These are phyloP conservation scores for Alternaria tenuissima DNA, from an alignment of 2,329 filamentous ascomycete genomes.

Conservation along the genomic window DNA sequence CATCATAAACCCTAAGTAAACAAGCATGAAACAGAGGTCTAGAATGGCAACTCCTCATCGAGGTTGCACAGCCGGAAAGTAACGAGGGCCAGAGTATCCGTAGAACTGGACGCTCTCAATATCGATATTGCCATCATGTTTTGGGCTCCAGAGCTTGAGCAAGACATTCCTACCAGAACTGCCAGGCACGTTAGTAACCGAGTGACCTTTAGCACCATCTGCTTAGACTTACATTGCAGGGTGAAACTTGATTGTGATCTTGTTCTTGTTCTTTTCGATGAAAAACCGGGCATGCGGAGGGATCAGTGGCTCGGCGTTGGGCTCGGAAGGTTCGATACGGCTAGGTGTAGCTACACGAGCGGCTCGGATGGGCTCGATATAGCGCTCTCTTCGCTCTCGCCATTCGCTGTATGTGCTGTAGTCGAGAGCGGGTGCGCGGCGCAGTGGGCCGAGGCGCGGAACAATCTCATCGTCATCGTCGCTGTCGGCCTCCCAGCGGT, in stretches of 20 bases:
- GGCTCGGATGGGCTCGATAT: constrained; percentile 40
- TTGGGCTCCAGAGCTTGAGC: constrained; percentile 88
- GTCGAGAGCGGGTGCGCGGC: constrained; percentile 34
- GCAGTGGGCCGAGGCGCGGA: constrained; percentile 32
- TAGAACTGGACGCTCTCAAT: constrained; percentile 85
- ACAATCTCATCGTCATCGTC: constrained; percentile 47
- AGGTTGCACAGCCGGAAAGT: constrained; percentile 74
- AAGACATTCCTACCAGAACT: constrained; percentile 82
- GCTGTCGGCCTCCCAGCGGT: constrained; percentile 46
- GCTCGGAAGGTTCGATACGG: constrained; percentile 42
- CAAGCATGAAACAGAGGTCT: neutral
- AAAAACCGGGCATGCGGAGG: constrained; percentile 82
- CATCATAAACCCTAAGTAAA: neutral
- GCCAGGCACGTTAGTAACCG: neutral
- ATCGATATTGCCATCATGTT: constrained; percentile 80
- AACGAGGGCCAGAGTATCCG: constrained; percentile 86
- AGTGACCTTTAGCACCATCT: neutral
- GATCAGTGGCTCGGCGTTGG: constrained; percentile 58
- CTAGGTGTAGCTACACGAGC: constrained; percentile 43
- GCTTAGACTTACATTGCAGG: constrained; percentile 68
- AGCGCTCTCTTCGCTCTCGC: constrained; percentile 39
- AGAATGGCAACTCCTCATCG: constrained; percentile 18
- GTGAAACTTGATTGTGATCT: constrained; percentile 86
- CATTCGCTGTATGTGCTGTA: constrained; percentile 35
- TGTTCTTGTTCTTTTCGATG: constrained; percentile 82